Percentiles rank a stretch among this genome's conserved stretches.
These are phyloP conservation scores for Heliocybe sulcata DNA, from an alignment of 1,284 basidiomycete genomes.

Conservation along the genomic window DNA sequence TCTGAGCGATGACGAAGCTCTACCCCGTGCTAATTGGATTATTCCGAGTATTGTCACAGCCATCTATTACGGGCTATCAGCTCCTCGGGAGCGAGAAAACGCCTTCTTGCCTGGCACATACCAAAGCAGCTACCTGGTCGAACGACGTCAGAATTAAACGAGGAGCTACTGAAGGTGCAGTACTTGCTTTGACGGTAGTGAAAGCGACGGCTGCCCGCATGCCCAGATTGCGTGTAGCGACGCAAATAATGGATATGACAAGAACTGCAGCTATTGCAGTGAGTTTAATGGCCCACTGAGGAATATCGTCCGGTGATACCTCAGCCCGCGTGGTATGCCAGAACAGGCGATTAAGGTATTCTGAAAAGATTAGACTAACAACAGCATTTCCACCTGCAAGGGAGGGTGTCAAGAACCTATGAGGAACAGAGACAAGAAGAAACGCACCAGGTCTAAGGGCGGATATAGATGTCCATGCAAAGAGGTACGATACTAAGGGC, in stretches of 20 bases:
- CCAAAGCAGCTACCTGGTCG: conserved; percentile 49
- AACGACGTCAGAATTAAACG: background rate
- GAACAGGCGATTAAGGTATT: conserved; percentile 83
- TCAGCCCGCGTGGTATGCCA: conserved; percentile 58
- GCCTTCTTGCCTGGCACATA: conserved; percentile 20
- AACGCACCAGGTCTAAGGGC: conserved; percentile 75
- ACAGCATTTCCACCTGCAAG: conserved; percentile 58
- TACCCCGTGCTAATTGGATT: conserved; percentile 64
- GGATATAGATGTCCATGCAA: conserved; percentile 86
- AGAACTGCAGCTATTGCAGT: conserved; percentile 74
- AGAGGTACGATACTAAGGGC: conserved; percentile 80
- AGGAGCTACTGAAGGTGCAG: background rate
- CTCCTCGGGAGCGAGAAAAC: background rate
- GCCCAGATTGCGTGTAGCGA: conserved; percentile 74
- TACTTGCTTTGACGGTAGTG: conserved; percentile 75
- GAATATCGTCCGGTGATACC: conserved; percentile 71
- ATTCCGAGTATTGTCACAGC: conserved; percentile 69
- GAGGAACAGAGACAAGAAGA: background rate
- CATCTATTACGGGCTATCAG: conserved; percentile 32
- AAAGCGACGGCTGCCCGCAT: conserved; percentile 81
- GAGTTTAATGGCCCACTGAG: conserved; percentile 90
- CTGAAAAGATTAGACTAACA: conserved; percentile 68
- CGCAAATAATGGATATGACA: conserved; percentile 70
- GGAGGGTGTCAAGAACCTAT: conserved; percentile 2
- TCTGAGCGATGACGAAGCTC: conserved; percentile 55